These are phyloP conservation scores for Penicillium verrucosum DNA, from an alignment of 2,329 filamentous ascomycete species.

Conservation along the genomic window DNA sequence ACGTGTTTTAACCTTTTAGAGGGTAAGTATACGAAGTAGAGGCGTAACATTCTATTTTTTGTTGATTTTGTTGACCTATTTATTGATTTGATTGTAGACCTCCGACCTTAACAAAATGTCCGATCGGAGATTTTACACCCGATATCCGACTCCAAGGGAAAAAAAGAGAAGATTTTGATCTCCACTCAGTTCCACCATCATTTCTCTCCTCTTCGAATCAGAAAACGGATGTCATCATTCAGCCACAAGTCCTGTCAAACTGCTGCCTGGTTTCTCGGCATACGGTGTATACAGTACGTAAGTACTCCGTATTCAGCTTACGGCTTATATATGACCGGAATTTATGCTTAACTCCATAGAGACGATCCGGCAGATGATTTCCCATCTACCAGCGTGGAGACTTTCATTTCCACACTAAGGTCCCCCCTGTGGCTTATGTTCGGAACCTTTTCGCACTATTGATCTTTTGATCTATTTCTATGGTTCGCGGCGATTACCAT, in stretches of 20 bases:
- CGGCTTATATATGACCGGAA: constrained; percentile 11
- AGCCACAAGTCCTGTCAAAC: constrained; percentile 16
- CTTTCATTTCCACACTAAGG: neutral
- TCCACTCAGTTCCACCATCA: constrained; percentile 5
- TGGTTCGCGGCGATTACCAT: neutral
- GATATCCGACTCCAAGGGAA: neutral
- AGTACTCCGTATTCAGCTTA: neutral
- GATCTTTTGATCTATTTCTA: constrained; percentile 3
- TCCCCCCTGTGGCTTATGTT: neutral
- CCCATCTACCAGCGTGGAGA: neutral
- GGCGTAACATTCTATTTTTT: constrained; percentile 3
- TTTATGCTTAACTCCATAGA: constrained; percentile 9
- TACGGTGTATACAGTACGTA: neutral
- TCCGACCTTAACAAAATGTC: neutral
- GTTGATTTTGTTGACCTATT: neutral
- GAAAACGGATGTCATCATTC: constrained; percentile 3
- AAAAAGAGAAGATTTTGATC: neutral
- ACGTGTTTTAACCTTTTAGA: neutral
- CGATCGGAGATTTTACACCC: neutral
- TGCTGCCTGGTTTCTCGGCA: constrained; percentile 17
- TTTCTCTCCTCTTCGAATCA: neutral
- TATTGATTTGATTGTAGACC: neutral
- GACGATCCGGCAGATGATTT: constrained; percentile 5
- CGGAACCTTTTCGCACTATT: constrained; percentile 3
- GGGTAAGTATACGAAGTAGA: neutral